These are phyloP conservation scores for Elsinoe perseae DNA, from an alignment of 2,329 filamentous ascomycete genomes.

Conservation along the genomic window DNA sequence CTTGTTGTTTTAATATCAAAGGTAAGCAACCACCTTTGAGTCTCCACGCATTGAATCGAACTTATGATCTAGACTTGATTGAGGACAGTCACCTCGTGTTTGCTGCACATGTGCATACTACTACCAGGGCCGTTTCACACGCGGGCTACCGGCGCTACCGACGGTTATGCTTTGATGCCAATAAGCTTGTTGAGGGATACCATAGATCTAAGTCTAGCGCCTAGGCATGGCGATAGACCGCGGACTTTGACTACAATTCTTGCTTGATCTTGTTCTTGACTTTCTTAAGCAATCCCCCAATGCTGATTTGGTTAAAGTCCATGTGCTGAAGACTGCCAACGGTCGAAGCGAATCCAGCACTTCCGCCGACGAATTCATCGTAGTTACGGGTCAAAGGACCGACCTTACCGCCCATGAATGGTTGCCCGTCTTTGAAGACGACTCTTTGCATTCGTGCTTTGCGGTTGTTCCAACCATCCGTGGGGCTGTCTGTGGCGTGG, in stretches of 20 bases:
- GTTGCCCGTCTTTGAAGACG: conserved; percentile 29
- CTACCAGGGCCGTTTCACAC: neutral
- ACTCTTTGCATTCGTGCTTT: conserved; percentile 41
- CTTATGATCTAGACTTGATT: neutral
- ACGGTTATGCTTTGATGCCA: conserved; percentile 11
- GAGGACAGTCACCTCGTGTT: neutral
- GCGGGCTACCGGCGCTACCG: conserved; percentile 1
- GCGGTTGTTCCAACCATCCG: conserved; percentile 39
- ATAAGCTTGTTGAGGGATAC: conserved; percentile 5
- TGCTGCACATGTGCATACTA: neutral
- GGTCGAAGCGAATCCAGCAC: neutral
- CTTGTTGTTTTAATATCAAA: too few relatives aligned
- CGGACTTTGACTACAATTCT: conserved; percentile 14
- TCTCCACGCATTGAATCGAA: neutral
- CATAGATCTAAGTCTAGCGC: neutral
- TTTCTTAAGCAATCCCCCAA: conserved; percentile 15
- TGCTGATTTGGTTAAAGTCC: conserved; percentile 15
- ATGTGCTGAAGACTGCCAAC: neutral
- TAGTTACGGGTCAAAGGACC: conserved; percentile 31
- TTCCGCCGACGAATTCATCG: conserved; percentile 24
- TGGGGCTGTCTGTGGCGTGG: conserved; percentile 39
- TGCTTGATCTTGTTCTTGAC: conserved; percentile 19
- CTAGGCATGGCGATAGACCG: neutral
- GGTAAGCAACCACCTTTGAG: too few relatives aligned
- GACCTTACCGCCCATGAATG: conserved; percentile 37